Evolutionary conservation across 1,284 basidiomycete genomes (phyloP), one percentile per base, ranked within the genome.

Genomic region (Pterula multifida): DNA sequence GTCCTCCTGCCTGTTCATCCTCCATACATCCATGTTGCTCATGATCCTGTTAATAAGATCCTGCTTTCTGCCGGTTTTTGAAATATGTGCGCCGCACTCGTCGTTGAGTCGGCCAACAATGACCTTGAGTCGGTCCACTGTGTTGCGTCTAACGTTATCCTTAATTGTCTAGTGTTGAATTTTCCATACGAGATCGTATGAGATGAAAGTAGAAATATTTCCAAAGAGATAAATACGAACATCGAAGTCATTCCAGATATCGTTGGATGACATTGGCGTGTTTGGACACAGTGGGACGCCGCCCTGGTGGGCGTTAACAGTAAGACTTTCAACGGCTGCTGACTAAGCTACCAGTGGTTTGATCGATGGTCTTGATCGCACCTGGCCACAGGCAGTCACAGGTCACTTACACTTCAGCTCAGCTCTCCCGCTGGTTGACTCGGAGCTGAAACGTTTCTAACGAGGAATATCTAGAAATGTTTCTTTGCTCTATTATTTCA

Each of bases 61-160:
- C 56, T 85, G 79, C 62, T 91, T 91, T 68, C 84, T 87, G 28
- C 88, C 88, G n/a, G 81, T 73, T 64, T 85, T 85, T 49, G 76
- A 72, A 23, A 90, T 68, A 56, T 76, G 73, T 3, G 77, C 76
- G 48, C 69, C 66, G 59, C 85, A 85, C 60, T 85, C 77, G 39
- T 86, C 81, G 68, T 88, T 88, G 57, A 90, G 69, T 24, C 78
- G 77, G 26, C 68, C 65, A 50, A 90, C 70, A 56, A 89, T 83
- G 58, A 78, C 75, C 65, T 90, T 90, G 56, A 90, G 76, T 62
- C 71, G 78, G 64, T 89, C 88, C 53, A 90, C 85, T 3, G 85
- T 93, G 65, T 42, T 42, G 39, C 39, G 39, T 22, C 39, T 42
- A 9, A 42, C 39, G 17, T 17, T 22, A 19, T 42, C 19, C 39